Evolutionary conservation across 148 eudicot species (phyloP), one percentile per base, ranked within the genome.

Genomic region (Heliamphora exappendiculata): DNA sequence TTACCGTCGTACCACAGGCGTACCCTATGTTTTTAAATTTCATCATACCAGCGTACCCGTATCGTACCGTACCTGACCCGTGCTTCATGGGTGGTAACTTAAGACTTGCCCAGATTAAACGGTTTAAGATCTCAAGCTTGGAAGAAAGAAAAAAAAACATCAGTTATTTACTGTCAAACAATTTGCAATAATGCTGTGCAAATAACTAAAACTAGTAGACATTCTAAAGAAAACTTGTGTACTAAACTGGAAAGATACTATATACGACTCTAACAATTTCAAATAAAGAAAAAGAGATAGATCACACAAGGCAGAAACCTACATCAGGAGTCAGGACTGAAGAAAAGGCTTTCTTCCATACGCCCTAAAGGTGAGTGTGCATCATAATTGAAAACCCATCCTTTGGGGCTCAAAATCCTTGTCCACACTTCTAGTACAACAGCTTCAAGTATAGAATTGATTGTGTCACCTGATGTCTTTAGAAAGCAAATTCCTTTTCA

Each of bases 331-430:
- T 76, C 60, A 75, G 49, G 71, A 53, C 10, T 10, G 45, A 67
- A 67, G 45, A 76, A 63, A 53, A 26, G 22, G 45, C 55, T 64
- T 75, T n/a, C 47, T 26, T 67, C 71, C 50, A 39, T 64, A 62
- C n/a, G 22, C 44, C 49, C 26, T 67, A 51, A 58, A 67, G 16
- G 22, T 19, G 50, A 69, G 58, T 31, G 24, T 67, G 53, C 71
- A 54, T 76, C 47, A 29, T 19, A 12, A 20, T 31, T 39, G 19
- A 55, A 24, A 31, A 49, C 47, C 47, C 22, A 63, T 47, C 9
- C 44, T 44, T 26, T 8, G 37, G 50, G 53, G 54, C 54, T 68
- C 45, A 28, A 28, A 67, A 13, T 67, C 71, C 54, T 45, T 29
- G 17, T 12, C n/a, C 28, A 24, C 36, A 7, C 36, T 28, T 45